Conservation (phyloP, 1,284 basidiomycete species). For the Microbotryomycetes sp. region DNA sequence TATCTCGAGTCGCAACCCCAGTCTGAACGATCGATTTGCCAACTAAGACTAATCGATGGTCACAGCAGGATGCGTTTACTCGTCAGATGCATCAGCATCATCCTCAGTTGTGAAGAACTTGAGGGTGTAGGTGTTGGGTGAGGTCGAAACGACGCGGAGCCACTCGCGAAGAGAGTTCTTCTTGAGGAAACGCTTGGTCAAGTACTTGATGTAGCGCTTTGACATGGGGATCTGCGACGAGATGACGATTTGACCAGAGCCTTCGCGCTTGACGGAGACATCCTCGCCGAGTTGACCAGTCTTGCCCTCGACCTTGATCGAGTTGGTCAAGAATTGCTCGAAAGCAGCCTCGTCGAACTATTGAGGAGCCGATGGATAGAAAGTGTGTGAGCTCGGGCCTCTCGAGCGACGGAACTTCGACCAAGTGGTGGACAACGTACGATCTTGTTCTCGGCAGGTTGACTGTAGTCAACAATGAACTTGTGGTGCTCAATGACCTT, state of each 20-base stretch:
- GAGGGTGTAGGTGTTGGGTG: slow-evolving; percentile 43
- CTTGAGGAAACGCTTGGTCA: slow-evolving; percentile 41
- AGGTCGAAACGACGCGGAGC: slow-evolving; percentile 44
- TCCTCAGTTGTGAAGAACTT: slow-evolving; percentile 43
- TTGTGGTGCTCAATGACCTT: not conserved
- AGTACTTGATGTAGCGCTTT: slow-evolving; percentile 45
- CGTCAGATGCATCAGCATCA: slow-evolving; percentile 1
- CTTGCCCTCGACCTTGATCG: slow-evolving; percentile 46
- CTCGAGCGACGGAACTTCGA: not conserved
- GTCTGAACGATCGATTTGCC: too few species aligned
- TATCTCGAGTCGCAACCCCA: too few species aligned
- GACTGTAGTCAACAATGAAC: slow-evolving; percentile 45
- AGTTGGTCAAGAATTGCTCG: slow-evolving; percentile 45
- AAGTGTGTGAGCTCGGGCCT: not conserved
- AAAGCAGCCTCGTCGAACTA: slow-evolving; percentile 43
- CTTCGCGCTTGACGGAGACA: slow-evolving; percentile 39
- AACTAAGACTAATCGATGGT: too few species aligned
- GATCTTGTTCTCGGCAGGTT: slow-evolving; percentile 45
- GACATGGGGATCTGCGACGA: slow-evolving; percentile 44
- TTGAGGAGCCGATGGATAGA: not conserved
- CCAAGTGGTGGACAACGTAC: too few species aligned
- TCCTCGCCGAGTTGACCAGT: slow-evolving; percentile 45
- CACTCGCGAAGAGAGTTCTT: slow-evolving; percentile 43
- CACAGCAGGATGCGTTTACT: slow-evolving; percentile 1
- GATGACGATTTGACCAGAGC: slow-evolving; percentile 44